Conservation (phyloP, 306 rosid species). For the Lotus japonicus region DNA sequence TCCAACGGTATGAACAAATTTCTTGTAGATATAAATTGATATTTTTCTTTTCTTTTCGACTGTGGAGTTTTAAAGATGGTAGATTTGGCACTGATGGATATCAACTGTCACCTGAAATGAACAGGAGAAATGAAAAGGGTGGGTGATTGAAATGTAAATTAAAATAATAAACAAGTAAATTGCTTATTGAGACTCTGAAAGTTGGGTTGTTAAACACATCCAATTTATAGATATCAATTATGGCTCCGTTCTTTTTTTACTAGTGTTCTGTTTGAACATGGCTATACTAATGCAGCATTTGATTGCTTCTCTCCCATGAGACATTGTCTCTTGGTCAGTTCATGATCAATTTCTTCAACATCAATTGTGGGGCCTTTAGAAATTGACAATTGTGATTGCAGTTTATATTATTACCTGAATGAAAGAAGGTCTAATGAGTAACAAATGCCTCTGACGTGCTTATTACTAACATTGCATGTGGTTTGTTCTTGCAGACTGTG, state of each 20-base stretch:
- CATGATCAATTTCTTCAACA: not conserved
- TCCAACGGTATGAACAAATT: slow-evolving; percentile 63
- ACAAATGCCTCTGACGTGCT: not conserved
- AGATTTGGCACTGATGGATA: not conserved
- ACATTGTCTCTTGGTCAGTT: not conserved
- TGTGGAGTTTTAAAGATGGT: not conserved
- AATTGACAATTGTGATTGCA: not conserved
- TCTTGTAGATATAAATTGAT: not conserved
- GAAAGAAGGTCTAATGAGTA: not conserved
- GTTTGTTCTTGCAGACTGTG: slow-evolving; percentile 39
- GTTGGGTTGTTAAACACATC: not conserved
- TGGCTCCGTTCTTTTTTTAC: not conserved
- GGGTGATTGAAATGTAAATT: not conserved
- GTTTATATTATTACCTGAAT: not conserved
- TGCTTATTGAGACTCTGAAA: not conserved
- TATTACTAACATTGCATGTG: not conserved
- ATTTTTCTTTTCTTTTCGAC: not conserved
- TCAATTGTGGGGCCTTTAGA: not conserved
- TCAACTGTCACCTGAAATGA: not conserved
- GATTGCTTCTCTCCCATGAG: not conserved
- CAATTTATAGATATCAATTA: not conserved
- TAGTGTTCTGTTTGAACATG: not conserved
- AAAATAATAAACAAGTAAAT: not conserved
- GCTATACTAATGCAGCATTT: not conserved
- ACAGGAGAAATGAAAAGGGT: not conserved